Evolutionary conservation across 78 protist species (phyloP), one percentile per base, ranked within the genome.

Genomic region (Mantamonas sphyraenae): DNA sequence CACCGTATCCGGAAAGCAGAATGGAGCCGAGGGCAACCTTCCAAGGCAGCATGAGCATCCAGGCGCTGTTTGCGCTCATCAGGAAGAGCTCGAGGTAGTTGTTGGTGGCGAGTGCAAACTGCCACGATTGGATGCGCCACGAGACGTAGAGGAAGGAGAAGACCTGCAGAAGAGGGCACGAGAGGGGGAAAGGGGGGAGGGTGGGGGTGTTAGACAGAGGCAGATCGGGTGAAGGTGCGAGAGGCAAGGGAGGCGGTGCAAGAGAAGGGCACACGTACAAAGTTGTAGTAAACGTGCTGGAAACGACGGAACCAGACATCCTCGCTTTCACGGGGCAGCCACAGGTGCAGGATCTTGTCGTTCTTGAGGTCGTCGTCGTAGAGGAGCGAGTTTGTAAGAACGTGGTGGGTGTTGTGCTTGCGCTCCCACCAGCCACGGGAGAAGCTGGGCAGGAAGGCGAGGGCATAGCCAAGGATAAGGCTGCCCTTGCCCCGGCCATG

Each of bases 391-490:
- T 73, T 73, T n/a, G 77, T 50, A 31, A 73, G 24, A 22, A 34
- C 40, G 61, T 73, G 77, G 65, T 73, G 77, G 71, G 20, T 22
- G 64, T 33, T 37, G 68, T 73, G 77, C 57, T 60, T 71, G 34
- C 22, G 16, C 43, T 35, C 24, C 77, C 77, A 73, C 77, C 77
- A 73, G 19, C 50, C 26, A 60, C 33, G 7, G 24, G 62, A 45
- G 24, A 73, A 7, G 38, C 77, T 70, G 38, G 19, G 35, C 26
- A 17, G 17, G 16, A 72, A 16, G 26, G 62, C 69, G 8, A 65
- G 51, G 3, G 30, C 39, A 24, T 56, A 70, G 28, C 10, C 71
- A 33, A n/a, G 16, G 7, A 1, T 0, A 22, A 3, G 12, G 50
- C 10, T 9, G 51, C 24, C 40, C 5, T 2, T n/a, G 33, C 1